These are phyloP conservation scores for Eurotiales sp. DNA, from an alignment of 2,329 filamentous ascomycete species.

Conservation along the genomic window DNA sequence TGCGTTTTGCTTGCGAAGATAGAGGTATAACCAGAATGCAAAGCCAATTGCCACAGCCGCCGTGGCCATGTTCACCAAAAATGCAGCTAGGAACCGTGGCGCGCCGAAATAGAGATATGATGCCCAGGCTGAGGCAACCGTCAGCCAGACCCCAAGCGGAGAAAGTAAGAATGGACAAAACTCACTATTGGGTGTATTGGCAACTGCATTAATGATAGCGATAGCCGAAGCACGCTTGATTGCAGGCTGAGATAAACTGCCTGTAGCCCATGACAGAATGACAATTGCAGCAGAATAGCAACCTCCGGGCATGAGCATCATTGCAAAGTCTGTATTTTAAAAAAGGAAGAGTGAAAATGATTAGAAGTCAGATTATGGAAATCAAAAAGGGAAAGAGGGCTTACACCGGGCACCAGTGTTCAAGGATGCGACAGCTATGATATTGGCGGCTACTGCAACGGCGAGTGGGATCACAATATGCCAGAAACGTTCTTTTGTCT, in stretches of 20 bases:
- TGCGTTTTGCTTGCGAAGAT: conserved; percentile 21
- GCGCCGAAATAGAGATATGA: conserved; percentile 23
- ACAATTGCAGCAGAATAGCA: conserved; percentile 17
- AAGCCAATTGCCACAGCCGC: conserved; percentile 20
- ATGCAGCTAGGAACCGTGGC: conserved; percentile 23
- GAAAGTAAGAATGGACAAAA: neutral
- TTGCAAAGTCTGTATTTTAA: conserved; percentile 24
- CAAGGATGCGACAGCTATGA: conserved; percentile 28
- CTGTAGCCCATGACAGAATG: conserved; percentile 18
- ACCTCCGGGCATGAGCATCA: conserved; percentile 27
- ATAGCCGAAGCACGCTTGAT: conserved; percentile 18
- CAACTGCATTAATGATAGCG: conserved; percentile 18
- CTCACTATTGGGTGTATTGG: conserved; percentile 19
- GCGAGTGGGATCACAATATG: conserved; percentile 25
- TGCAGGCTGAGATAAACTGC: conserved; percentile 15
- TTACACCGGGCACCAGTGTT: conserved; percentile 24
- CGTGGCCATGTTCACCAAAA: conserved; percentile 21
- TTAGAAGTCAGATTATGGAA: no score
- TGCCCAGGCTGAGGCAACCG: conserved; percentile 18
- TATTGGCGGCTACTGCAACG: conserved; percentile 26
- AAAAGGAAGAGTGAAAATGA: neutral
- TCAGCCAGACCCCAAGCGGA: neutral
- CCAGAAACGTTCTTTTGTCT: conserved; percentile 24
- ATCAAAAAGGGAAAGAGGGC: neutral
- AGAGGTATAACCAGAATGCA: conserved; percentile 19